Percentiles rank a stretch among this genome's conserved stretches.
Evolutionary conservation across 495 filamentous ascomycete species (phyloP).

Genomic region (Podospora conica): DNA sequence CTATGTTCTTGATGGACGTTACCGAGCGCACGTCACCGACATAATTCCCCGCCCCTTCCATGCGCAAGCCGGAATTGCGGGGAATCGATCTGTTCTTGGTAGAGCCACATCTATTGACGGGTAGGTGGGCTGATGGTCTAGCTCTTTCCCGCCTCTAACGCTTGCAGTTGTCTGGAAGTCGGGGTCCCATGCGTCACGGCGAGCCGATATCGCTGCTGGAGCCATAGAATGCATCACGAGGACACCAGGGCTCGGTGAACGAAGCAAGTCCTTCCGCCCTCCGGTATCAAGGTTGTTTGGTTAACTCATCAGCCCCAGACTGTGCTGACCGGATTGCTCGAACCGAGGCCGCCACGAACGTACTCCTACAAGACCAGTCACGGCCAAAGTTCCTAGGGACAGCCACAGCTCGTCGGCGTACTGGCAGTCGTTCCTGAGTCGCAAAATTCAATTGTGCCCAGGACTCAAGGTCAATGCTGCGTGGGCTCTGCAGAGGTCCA

Average conservation of each 20-base stretch:
- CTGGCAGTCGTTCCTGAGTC: not conserved
- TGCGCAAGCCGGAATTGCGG: constrained; percentile 4
- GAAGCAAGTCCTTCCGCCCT: not conserved
- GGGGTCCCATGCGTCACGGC: not conserved
- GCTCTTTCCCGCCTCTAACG: not conserved
- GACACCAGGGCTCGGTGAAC: not conserved
- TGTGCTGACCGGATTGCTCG: not conserved
- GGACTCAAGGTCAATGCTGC: not conserved
- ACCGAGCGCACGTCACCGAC: constrained; percentile 12
- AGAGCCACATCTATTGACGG: not conserved
- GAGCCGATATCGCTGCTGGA: not conserved
- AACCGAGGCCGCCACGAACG: not conserved
- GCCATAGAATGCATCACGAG: not conserved
- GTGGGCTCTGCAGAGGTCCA: not conserved
- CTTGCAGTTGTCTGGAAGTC: not conserved
- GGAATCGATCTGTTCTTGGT: not conserved
- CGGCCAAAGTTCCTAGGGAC: not conserved
- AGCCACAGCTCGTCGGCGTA: not conserved
- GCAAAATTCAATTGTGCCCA: not conserved
- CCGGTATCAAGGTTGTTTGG: not conserved
- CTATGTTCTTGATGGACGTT: not conserved
- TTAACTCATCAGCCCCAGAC: not conserved
- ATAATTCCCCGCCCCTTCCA: constrained; percentile 7
- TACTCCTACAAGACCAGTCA: not conserved
- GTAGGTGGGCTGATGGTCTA: not conserved